Evolutionary conservation across 1,284 basidiomycete genomes (phyloP), one percentile per base, ranked within the genome.

Genomic region (Moesziomyces sp.): DNA sequence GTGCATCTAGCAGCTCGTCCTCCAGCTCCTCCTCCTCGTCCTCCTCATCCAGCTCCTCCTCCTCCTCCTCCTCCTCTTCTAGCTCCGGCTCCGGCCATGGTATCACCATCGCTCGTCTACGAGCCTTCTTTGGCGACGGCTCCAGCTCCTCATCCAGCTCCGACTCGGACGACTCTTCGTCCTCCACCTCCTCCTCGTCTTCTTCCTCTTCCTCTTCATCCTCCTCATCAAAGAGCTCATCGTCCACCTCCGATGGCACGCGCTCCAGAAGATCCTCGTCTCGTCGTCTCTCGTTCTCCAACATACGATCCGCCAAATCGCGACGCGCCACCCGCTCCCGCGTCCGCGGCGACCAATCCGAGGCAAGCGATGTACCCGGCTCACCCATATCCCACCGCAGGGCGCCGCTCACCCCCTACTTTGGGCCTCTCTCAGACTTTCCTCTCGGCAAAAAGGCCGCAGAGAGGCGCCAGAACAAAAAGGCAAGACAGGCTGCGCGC

Each of bases 121-220:
- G 76, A 40, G 80, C 82, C 24, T 77, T 83, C 49, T 83, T 83
- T 48, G 81, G 80, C n/a, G 77, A 79, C 46, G 60, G 53, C 30
- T 71, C 74, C 47, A 69, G 68, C 57, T 77, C 76, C 3, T 65
- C 59, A n/a, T 65, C 62, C n/a, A 74, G 62, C 28, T 72, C 68
- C 28, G 66, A 52, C 38, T 64, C 62, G 0, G 63, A 59, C n/a
- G 52, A 55, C n/a, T 71, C 65, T n/a, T 67, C 60, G 9, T 42
- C 59, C 9, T 52, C 54, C 33, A 62, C 58, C 6, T 72, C 73
- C 2, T 76, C 74, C 11, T 54, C 65, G 1, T 63, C 65, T 1
- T 61, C 66, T 1, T 54, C 52, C 21, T 60, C 59, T 18, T 49
- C 46, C 3, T 55, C 47, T 19, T 24, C 30, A 33, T 33, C 8